Evolutionary conservation across 495 filamentous ascomycete species (phyloP).

Genomic region (Podospora comata): DNA sequence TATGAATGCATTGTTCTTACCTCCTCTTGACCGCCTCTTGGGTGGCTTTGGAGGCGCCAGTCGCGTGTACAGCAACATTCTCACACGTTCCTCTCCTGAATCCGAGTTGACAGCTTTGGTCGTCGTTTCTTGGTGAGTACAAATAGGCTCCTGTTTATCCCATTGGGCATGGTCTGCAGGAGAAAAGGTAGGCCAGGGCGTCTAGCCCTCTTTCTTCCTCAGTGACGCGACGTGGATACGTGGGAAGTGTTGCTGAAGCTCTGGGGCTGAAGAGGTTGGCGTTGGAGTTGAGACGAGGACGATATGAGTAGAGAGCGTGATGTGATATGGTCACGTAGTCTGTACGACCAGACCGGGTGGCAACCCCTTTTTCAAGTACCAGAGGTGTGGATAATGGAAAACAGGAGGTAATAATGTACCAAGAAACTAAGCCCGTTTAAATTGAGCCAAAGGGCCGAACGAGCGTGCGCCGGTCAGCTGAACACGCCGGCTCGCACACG

Average conservation of each 20-base stretch:
- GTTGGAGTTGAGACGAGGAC: background rate
- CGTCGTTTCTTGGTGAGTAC: constrained; percentile 2
- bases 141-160: constrained; percentile 5
- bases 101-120: background rate
- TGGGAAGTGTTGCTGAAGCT: background rate
- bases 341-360: background rate
- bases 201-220: background rate
- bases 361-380: background rate
- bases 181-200: background rate
- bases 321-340: background rate
- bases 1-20: constrained; percentile 40
- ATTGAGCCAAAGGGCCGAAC: background rate
- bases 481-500: background rate
- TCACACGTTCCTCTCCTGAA: background rate
- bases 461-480: background rate
- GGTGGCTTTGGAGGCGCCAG: constrained; percentile 57
- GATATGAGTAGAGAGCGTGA: background rate
- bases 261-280: background rate
- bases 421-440: background rate
- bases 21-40: constrained; percentile 59
- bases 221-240: background rate
- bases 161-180: background rate
- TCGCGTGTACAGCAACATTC: constrained; percentile 58
- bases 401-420: background rate
- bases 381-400: background rate